Base-by-base conservation (phyloP, 208 protist genomes). In the Spongospora subterranea region DNA sequence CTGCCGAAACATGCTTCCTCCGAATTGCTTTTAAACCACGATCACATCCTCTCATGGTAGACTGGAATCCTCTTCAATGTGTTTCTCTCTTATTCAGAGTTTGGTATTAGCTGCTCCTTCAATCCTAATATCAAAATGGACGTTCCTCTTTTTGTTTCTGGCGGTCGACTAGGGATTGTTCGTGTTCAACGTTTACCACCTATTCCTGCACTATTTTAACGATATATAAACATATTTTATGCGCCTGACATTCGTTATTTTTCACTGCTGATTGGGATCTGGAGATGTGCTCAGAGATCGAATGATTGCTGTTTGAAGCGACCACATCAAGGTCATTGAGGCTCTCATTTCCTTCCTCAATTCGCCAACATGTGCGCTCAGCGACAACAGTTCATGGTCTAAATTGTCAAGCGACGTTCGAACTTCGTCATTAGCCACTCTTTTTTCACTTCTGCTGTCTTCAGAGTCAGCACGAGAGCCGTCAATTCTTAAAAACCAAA, bases 101-200 rank as follows among this genome's bases (percentile, higher is more conserved):
- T 43, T 20, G n/a, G n/a, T 35, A 13, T 35, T 6, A 6, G 71
- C n/a, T 82, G 71, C 6, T 20, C 71, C 13, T 82, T 82, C 71
- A 82, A 82, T 6, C 6, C 71, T n/a, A 82, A 82, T 43, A 17
- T 65, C 71, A 35, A 43, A 13, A 35, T 35, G 17, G 71, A 20
- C 35, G 40, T 35, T 35, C 6, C 54, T 17, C 54, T 65, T 17
- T 82, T 82, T n/a, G 71, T n/a, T 35, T 6, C 71, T n/a, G 71
- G 71, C 71, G 71, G 71, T n/a, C 71, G 35, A 20, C 17, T n/a
- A 20, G 71, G 71, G 17, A 43, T 82, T n/a, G 71, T 82, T n/a
- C 71, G 71, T 20, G 71, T 82, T 6, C 71, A 82, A 43, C 71
- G 6, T 6, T 24, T 60, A 24, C 50, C 50, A 24, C 50, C 50